Evolutionary conservation across 2,329 filamentous ascomycete species (phyloP).

Genomic region (Colletotrichum trifolii): DNA sequence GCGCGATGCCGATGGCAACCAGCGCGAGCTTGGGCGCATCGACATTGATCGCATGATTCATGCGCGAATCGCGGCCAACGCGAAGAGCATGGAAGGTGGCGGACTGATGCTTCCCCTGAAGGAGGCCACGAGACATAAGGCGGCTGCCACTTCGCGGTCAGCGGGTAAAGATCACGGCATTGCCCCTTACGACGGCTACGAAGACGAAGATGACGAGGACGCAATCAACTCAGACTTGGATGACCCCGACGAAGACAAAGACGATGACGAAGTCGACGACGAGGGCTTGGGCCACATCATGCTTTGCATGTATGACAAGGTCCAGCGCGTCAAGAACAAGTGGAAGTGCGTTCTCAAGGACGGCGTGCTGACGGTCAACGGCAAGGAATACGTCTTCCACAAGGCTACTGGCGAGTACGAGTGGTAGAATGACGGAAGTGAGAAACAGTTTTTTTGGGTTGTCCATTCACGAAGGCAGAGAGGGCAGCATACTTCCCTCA

Average conservation of each 20-base stretch:
- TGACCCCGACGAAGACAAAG: conserved; percentile 86
- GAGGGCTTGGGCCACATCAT: conserved; percentile 89
- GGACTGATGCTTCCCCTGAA: conserved; percentile 80
- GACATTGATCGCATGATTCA: conserved; percentile 78
- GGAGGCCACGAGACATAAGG: conserved; percentile 57
- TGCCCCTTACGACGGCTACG: conserved; percentile 72
- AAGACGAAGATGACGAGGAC: conserved; percentile 81
- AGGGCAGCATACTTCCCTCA: too few species aligned
- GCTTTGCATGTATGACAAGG: conserved; percentile 99
- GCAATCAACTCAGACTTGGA: conserved; percentile 99
- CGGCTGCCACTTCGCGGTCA: conserved; percentile 38
- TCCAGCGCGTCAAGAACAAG: conserved; percentile 99
- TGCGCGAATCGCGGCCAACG: conserved; percentile 72
- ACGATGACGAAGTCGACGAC: conserved; percentile 88
- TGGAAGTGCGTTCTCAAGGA: conserved; percentile 99
- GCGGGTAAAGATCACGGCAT: conserved; percentile 45
- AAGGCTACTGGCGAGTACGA: conserved; percentile 98
- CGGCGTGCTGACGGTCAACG: conserved; percentile 90
- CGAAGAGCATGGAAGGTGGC: conserved; percentile 78
- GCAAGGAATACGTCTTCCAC: conserved; percentile 97
- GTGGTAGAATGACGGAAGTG: conserved; percentile 72
- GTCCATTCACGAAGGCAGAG: too few species aligned
- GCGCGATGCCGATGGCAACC: conserved; percentile 63
- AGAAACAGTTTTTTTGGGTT: not conserved
- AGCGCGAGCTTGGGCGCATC: conserved; percentile 66